phyloP scores from a whole-genome alignment of 1,284 basidiomycete genomes.

The Cutaneotrichosporon sp. region DNA sequence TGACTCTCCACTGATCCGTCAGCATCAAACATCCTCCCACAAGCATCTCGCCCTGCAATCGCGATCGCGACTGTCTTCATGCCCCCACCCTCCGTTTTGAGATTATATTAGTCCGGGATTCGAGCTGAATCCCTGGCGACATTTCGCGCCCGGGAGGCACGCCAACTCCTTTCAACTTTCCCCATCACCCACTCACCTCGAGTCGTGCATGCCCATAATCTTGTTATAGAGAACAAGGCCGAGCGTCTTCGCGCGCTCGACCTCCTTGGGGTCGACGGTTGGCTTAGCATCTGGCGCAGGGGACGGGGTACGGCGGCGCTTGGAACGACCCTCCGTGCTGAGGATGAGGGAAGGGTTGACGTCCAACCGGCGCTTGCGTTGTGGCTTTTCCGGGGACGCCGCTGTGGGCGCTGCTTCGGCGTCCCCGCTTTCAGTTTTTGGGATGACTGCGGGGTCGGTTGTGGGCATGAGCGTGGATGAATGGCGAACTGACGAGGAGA shows the following conservation, averaged over 20 bases:
- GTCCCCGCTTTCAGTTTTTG: conserved; percentile 1
- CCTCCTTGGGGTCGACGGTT: conserved; percentile 32
- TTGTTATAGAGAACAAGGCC: conserved; percentile 33
- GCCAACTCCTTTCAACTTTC: neutral
- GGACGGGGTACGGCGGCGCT: conserved; percentile 16
- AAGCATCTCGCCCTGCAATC: neutral
- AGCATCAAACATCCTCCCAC: conserved; percentile 10
- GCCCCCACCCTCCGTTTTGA: neutral
- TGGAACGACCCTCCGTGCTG: conserved; percentile 16
- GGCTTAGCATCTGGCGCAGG: conserved; percentile 6
- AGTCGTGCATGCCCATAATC: conserved; percentile 30
- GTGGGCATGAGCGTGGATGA: conserved; percentile 4
- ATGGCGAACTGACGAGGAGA: neutral
- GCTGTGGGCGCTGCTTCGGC: neutral
- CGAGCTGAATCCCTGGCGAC: conserved; percentile 1
- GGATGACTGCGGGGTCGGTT: neutral
- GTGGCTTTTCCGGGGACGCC: conserved; percentile 16
- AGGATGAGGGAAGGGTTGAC: conserved; percentile 21
- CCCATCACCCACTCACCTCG: conserved; percentile 28
- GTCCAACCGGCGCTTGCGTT: conserved; percentile 21
- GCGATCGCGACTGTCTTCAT: conserved; percentile 2
- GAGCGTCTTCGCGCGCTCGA: conserved; percentile 29
- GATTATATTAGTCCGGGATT: neutral
- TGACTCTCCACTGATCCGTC: conserved; percentile 28
- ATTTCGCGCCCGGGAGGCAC: conserved; percentile 2